Evolutionary conservation across 1,139 yeast genomes (phyloP).

Genomic region (Suhomyces maxii): DNA sequence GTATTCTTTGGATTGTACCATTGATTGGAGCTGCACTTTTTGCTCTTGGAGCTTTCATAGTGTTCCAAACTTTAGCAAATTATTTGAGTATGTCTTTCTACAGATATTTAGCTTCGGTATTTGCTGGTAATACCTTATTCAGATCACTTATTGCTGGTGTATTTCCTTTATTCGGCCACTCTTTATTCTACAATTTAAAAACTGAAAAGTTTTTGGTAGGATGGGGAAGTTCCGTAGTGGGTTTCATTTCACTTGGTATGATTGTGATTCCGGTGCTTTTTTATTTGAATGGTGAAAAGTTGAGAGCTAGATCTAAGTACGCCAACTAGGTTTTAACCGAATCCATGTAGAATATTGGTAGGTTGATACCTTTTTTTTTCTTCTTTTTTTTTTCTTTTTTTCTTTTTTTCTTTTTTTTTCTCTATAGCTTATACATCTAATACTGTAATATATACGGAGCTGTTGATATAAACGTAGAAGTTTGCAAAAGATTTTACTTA

Average conservation of each 20-base stretch:
- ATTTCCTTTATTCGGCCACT: slow-evolving; percentile 60
- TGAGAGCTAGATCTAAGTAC: slow-evolving; percentile 48
- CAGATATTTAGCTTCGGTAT: slow-evolving; percentile 54
- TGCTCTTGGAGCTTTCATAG: slow-evolving; percentile 35
- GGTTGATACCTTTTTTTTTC: background rate
- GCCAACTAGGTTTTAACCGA: slow-evolving; percentile 16
- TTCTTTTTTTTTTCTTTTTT: too few relatives aligned
- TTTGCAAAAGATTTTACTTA: too few relatives aligned
- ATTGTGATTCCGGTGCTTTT: slow-evolving; percentile 47
- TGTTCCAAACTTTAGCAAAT: slow-evolving; percentile 42
- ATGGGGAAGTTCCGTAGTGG: slow-evolving; percentile 54
- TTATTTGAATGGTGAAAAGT: slow-evolving; percentile 48
- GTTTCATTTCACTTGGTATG: slow-evolving; percentile 41
- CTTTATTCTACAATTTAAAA: slow-evolving; percentile 45
- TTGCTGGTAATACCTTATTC: slow-evolving; percentile 55
- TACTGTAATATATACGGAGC: too few relatives aligned
- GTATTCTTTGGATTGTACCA: slow-evolving; percentile 45
- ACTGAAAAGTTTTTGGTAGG: slow-evolving; percentile 54
- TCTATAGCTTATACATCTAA: background rate
- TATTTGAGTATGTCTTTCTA: slow-evolving; percentile 36
- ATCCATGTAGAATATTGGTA: background rate
- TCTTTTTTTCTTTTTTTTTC: too few relatives aligned
- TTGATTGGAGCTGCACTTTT: slow-evolving; percentile 42
- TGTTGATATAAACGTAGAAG: too few relatives aligned
- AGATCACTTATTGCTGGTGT: slow-evolving; percentile 58